These are phyloP conservation scores for Podaxis rugospora DNA, from an alignment of 768 basidiomycete genomes.

Conservation along the genomic window DNA sequence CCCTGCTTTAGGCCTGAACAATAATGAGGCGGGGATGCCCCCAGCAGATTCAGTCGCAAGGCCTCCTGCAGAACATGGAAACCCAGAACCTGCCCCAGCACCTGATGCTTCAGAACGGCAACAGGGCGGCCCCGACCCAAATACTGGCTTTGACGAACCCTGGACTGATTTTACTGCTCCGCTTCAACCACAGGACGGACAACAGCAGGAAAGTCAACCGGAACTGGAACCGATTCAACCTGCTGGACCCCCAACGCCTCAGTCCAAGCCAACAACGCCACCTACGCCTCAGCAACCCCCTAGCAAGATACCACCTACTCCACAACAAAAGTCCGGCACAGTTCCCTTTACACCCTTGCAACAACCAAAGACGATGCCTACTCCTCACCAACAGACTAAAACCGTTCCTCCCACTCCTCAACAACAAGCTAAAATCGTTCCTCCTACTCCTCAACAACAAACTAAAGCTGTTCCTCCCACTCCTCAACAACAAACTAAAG, in stretches of 20 bases:
- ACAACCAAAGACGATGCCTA: neutral
- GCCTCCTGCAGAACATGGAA: neutral
- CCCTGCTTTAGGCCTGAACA: neutral
- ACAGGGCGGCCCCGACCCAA: neutral
- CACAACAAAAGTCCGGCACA: neutral
- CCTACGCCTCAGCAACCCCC: neutral
- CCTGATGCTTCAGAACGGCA: neutral
- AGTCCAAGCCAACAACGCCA: neutral
- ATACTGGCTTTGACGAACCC: neutral
- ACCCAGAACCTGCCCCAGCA: neutral
- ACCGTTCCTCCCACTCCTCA: neutral
- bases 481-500: neutral
- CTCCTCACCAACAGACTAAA: neutral
- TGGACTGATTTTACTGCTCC: neutral
- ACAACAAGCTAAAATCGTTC: neutral
- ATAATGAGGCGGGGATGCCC: neutral
- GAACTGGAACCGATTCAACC: neutral
- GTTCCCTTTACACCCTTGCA: neutral
- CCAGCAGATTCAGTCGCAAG: neutral
- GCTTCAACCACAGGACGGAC: neutral
- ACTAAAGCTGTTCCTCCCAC: neutral
- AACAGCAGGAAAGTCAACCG: neutral
- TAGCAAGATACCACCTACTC: neutral
- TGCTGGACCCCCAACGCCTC: neutral
- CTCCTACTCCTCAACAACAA: neutral